Percentiles rank a stretch among this genome's conserved stretches.
Evolutionary conservation across 2,329 filamentous ascomycete genomes (phyloP).

Genomic region (Trichoderma oligosporum): DNA sequence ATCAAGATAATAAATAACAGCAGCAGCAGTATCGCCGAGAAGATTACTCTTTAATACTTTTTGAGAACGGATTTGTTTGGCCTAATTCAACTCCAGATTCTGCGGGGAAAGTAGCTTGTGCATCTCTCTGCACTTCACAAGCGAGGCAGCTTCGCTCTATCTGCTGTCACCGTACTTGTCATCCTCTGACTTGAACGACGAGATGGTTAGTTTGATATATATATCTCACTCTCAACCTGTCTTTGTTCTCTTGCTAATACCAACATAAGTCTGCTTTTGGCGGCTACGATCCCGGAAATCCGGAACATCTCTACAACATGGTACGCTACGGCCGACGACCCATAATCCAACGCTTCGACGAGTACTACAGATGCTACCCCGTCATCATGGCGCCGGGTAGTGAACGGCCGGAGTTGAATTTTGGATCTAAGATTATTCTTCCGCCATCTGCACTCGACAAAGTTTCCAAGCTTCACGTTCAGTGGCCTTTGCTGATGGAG

Average conservation of each 20-base stretch:
- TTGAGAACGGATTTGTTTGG: neutral
- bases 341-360: constrained; percentile 78
- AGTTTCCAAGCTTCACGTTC: constrained; percentile 90
- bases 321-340: constrained; percentile 45
- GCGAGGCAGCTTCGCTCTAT: neutral
- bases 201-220: constrained; percentile 5
- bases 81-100: neutral
- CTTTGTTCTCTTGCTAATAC: neutral
- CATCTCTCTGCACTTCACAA: neutral
- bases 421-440: constrained; percentile 95
- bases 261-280: constrained; percentile 37
- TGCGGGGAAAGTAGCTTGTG: neutral
- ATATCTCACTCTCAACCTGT: neutral
- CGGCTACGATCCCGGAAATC: constrained; percentile 46
- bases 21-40: neutral
- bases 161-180: neutral
- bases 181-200: neutral
- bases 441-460: constrained; percentile 97
- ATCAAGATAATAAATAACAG: neutral
- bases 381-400: constrained; percentile 89
- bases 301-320: constrained; percentile 49
- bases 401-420: constrained; percentile 85
- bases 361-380: constrained; percentile 97
- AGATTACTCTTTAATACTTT: neutral
- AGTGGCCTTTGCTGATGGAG: constrained; percentile 97